Conservation (phyloP, 2,329 filamentous ascomycete species). For the Verticillium albo-atrum region DNA sequence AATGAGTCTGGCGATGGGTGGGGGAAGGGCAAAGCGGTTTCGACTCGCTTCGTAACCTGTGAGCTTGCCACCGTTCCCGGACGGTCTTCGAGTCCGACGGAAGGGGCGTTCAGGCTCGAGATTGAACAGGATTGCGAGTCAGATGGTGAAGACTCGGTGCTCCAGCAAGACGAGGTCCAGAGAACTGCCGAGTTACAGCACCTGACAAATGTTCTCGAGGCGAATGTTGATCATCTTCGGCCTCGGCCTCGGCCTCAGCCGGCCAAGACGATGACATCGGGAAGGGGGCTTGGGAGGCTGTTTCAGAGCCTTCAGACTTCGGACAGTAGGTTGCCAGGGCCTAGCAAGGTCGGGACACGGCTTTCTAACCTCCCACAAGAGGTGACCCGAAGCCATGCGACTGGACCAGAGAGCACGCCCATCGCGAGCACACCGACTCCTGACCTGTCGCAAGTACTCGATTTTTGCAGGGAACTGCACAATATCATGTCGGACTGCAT, state of each 20-base stretch:
- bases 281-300: background rate
- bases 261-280: background rate
- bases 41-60: background rate
- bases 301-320: background rate
- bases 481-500: background rate
- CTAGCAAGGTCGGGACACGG: background rate
- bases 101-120: slow-evolving; percentile 1
- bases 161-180: background rate
- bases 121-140: slow-evolving; percentile 9
- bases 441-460: background rate
- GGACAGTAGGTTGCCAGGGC: background rate
- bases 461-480: background rate
- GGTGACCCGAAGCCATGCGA: background rate
- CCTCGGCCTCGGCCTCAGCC: background rate
- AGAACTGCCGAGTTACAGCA: background rate
- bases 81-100: background rate
- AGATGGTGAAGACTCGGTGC: slow-evolving; percentile 7
- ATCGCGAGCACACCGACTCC: background rate
- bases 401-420: background rate
- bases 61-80: background rate
- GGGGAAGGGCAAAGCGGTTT: background rate
- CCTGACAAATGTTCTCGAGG: background rate
- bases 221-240: background rate
- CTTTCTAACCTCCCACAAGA: background rate
- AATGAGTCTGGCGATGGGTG: background rate